Evolutionary conservation across 345 rosid genomes (phyloP).

Genomic region (Ceriops decandra): DNA sequence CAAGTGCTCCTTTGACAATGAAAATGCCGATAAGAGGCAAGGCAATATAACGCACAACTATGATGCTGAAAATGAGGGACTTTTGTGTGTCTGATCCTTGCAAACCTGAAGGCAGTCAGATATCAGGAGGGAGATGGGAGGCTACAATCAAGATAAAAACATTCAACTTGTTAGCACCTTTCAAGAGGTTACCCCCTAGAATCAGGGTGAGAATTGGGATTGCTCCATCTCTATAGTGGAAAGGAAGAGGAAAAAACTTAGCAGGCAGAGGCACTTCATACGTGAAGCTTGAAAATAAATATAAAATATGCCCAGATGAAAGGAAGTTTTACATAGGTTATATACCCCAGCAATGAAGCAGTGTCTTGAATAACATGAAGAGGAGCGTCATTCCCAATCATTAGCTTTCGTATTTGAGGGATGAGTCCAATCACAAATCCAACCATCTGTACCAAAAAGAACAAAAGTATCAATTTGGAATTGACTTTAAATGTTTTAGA

Average conservation of each 20-base stretch:
- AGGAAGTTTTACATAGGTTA: background rate
- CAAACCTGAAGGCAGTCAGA: conserved; percentile 37
- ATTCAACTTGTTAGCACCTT: conserved; percentile 31
- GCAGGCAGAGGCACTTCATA: background rate
- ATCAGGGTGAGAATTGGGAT: conserved; percentile 61
- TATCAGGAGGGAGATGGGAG: background rate
- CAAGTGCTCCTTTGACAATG: conserved; percentile 41
- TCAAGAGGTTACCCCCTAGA: conserved; percentile 63
- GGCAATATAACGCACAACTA: conserved; percentile 45
- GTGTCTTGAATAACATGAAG: conserved; percentile 58
- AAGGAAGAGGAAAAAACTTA: background rate
- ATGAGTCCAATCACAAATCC: conserved; percentile 49
- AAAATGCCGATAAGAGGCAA: conserved; percentile 56
- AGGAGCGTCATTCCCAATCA: conserved; percentile 56
- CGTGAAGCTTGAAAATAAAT: background rate
- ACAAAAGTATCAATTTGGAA: background rate
- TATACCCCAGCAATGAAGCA: conserved; percentile 53
- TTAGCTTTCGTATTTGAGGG: conserved; percentile 39
- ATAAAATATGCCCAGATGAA: background rate
- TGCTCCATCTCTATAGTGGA: conserved; percentile 51
- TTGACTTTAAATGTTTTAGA: too few species aligned
- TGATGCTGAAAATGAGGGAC: conserved; percentile 41
- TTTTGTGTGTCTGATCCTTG: conserved; percentile 39
- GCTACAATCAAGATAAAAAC: background rate
- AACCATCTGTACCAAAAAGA: conserved; percentile 31